Evolutionary conservation across 192 early-diverging fungal genomes (phyloP).

Genomic region (Backusella australiensis): DNA sequence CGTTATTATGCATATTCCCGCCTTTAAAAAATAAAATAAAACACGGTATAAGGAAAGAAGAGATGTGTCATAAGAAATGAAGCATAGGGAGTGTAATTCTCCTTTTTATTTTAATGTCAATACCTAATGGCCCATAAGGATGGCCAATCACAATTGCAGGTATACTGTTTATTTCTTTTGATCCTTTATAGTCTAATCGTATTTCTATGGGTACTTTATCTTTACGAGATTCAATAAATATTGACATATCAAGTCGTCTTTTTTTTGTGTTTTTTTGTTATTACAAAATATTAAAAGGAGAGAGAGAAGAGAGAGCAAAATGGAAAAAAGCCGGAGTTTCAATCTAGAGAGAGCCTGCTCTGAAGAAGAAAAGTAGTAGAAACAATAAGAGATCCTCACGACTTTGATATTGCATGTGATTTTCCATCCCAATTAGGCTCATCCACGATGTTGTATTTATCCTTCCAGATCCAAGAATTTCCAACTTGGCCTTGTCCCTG

Average conservation of each 20-base stretch:
- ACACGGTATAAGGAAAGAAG: neutral
- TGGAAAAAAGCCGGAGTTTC: neutral
- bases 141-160: conserved; percentile 22
- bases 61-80: neutral
- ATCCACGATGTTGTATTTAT: conserved; percentile 61
- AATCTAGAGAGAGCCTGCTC: neutral
- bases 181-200: neutral
- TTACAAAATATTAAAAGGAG: neutral
- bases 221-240: conserved; percentile 13
- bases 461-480: conserved; percentile 83
- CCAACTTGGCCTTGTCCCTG: conserved; percentile 72
- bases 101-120: neutral
- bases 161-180: neutral
- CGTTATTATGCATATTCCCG: conserved; percentile 25
- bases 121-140: conserved; percentile 31
- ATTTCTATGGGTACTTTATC: conserved; percentile 8
- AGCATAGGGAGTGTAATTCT: neutral
- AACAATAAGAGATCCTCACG: neutral
- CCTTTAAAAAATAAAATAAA: conserved; percentile 11
- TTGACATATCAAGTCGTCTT: neutral
- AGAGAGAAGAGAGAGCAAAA: neutral
- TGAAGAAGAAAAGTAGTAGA: neutral
- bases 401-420: neutral
- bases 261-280: neutral
- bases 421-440: conserved; percentile 10